phyloP scores from a whole-genome alignment of 306 rosid species.

The Cyamopsis tetragonoloba region DNA sequence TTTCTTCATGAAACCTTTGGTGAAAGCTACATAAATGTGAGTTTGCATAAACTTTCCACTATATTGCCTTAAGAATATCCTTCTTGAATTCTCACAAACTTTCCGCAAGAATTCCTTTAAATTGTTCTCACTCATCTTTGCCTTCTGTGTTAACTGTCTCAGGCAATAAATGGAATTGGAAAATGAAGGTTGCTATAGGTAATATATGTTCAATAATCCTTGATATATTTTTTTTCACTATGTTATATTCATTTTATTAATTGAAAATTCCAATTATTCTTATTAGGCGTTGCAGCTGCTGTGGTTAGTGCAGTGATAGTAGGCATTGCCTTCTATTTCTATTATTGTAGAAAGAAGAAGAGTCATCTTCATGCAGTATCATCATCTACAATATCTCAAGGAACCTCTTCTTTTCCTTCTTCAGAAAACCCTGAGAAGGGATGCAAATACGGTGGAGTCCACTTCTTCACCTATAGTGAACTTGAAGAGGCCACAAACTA shows the following conservation, averaged over 20 bases:
- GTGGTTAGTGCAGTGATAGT: conserved; percentile 1
- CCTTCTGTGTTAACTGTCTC: conserved; percentile 34
- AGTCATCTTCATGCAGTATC: conserved; percentile 19
- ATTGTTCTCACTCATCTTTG: conserved; percentile 8
- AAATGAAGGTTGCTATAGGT: conserved; percentile 32
- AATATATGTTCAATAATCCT: conserved; percentile 10
- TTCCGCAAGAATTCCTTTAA: background rate
- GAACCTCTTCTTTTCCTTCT: conserved; percentile 27
- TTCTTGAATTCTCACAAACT: background rate
- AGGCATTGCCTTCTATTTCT: conserved; percentile 24
- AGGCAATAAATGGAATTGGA: conserved; percentile 32
- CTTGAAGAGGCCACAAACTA: conserved; percentile 67
- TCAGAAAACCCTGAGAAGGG: conserved; percentile 43
- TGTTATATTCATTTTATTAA: background rate
- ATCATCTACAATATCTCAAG: conserved; percentile 16
- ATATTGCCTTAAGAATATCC: background rate
- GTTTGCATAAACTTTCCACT: background rate
- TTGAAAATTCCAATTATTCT: conserved; percentile 6
- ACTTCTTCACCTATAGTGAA: conserved; percentile 59
- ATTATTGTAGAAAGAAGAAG: conserved; percentile 30
- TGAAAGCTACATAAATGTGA: background rate
- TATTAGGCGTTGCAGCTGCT: conserved; percentile 29
- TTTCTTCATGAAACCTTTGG: background rate
- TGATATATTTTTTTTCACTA: background rate
- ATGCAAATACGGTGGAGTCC: conserved; percentile 44